Evolutionary conservation across 1,284 basidiomycete genomes (phyloP), one percentile per base, ranked within the genome.

Genomic region (Ustilago esculenta): DNA sequence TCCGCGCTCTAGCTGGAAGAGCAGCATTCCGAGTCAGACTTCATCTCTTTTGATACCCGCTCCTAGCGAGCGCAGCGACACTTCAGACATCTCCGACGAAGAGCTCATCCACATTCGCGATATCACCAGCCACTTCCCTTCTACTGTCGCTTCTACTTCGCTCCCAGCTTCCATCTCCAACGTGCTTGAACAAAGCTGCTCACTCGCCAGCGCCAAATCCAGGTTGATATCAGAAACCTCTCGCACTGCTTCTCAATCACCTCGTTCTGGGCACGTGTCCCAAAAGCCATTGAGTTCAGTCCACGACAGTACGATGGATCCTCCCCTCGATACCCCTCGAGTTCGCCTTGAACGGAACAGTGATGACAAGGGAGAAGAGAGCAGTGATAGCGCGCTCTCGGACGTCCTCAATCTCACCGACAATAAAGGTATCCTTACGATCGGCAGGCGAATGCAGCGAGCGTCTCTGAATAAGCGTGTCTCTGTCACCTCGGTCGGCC

Each of bases 371-470:
- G 60, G 53, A 17, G 51, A 50, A 14, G 48, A 48, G 10, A 55
- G 40, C 33, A 49, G 42, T 25, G 69, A 72, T 18, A 48, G 50
- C 17, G 49, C 47, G 2, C 56, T 68, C 5, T 63, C 58, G 3
- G 55, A 68, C 7, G 59, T 72, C 7, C 59, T 72, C 35, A 18
- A 68, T 17, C 32, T 72, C 1, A 46, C 59, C 18, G 54, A 54
- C 14, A 48, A 42, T 21, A 36, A 36, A 15, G 64, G 51, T 7
- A 23, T 48, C 5, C 52, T 64, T 12, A 35, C 37, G 30, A 20
- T 33, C 18, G 32, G 40, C 34, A 32, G 35, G n/a, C 44, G 29
- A 10, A 24, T 33, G 1, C 43, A 48, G 8, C 53, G 32, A 48
- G 8, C 29, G 23, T 27, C 46, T 18, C 34, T 32, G n/a, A 40